phyloP scores from a whole-genome alignment of 805 yeast species.

The Yamadazyma sp. region DNA sequence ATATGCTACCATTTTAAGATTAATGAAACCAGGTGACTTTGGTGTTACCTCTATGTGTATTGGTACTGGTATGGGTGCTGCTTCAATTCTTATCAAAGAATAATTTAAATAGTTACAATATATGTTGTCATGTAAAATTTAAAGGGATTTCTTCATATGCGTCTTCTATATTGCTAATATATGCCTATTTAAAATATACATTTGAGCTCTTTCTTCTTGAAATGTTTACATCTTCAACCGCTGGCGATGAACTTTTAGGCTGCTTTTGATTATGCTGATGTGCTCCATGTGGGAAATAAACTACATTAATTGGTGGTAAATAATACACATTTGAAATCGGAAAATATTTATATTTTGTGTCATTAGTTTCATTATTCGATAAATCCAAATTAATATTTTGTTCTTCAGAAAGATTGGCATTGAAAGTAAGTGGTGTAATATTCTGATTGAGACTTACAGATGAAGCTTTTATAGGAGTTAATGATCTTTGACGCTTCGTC shows the following conservation, averaged over 20 bases:
- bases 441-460: background rate
- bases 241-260: slow-evolving; percentile 6
- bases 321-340: slow-evolving; percentile 51
- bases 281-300: slow-evolving; percentile 53
- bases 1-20: slow-evolving; percentile 81
- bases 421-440: slow-evolving; percentile 14
- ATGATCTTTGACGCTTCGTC: slow-evolving; percentile 1
- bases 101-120: slow-evolving; percentile 24
- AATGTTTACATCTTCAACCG: slow-evolving; percentile 10
- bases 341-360: slow-evolving; percentile 42
- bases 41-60: slow-evolving; percentile 97
- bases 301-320: slow-evolving; percentile 53
- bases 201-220: slow-evolving; percentile 21
- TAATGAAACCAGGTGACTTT: slow-evolving; percentile 72
- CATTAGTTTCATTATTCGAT: background rate
- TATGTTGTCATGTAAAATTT: background rate
- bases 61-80: slow-evolving; percentile 99
- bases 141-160: background rate
- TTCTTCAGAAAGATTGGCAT: slow-evolving; percentile 4
- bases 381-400: slow-evolving; percentile 1
- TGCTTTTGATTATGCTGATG: slow-evolving; percentile 32
- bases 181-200: slow-evolving; percentile 19
- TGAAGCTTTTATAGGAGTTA: slow-evolving; percentile 1
- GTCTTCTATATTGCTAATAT: background rate
- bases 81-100: slow-evolving; percentile 80